Conservation (phyloP, 75 land plant species). For the Picea glauca region DNA sequence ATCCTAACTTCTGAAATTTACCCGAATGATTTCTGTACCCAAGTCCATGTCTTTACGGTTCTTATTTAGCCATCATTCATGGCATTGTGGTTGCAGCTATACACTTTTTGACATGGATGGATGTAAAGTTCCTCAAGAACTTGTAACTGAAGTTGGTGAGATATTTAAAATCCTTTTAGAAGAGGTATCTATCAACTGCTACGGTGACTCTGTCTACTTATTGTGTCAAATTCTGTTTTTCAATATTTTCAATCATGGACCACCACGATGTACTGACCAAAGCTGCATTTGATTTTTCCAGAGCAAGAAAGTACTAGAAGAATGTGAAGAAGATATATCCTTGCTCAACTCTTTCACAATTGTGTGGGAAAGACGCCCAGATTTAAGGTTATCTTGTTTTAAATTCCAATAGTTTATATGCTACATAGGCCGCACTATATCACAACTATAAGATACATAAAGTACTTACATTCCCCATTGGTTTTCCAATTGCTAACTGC, state of each 20-base stretch:
- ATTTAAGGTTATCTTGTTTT: slow-evolving; percentile 26
- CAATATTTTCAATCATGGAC: background rate
- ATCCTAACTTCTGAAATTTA: no score
- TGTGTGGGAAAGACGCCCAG: slow-evolving; percentile 39
- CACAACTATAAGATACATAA: background rate
- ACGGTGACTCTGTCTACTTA: background rate
- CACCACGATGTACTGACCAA: background rate
- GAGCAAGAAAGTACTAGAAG: slow-evolving; percentile 32
- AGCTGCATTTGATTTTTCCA: slow-evolving; percentile 8
- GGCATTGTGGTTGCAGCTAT: slow-evolving; percentile 34
- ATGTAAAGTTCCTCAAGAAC: slow-evolving; percentile 39
- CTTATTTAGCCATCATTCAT: slow-evolving; percentile 31
- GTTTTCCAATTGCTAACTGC: background rate
- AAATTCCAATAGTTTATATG: background rate
- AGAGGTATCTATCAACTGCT: slow-evolving; percentile 19
- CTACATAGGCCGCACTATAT: background rate
- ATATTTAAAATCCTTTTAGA: slow-evolving; percentile 31
- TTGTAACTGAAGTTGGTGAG: slow-evolving; percentile 37
- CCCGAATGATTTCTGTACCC: no score
- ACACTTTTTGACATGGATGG: slow-evolving; percentile 50
- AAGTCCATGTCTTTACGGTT: background rate
- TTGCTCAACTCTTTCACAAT: slow-evolving; percentile 22
- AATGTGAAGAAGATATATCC: slow-evolving; percentile 31
- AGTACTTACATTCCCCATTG: background rate
- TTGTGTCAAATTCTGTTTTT: background rate